Conservation (phyloP, 2,329 filamentous ascomycete genomes). For the Dothiorella sarmentorum region DNA sequence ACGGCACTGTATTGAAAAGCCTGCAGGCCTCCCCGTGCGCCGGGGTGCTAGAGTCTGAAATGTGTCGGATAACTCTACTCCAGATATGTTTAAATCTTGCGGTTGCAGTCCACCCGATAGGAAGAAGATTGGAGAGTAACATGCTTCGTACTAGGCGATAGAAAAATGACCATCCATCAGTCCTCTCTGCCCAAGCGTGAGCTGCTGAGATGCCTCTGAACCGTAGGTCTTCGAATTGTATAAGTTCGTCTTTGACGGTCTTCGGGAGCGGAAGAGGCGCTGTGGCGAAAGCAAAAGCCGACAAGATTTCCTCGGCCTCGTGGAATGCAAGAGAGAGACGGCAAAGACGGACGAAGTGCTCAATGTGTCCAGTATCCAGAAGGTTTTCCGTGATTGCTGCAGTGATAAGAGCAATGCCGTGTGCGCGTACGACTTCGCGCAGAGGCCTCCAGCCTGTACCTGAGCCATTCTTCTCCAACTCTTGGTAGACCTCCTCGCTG, state of each 20-base stretch:
- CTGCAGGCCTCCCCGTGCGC: conserved; percentile 27
- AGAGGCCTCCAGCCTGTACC: conserved; percentile 36
- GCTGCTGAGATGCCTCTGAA: conserved; percentile 27
- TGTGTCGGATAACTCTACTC: conserved; percentile 32
- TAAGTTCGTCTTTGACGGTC: conserved; percentile 26
- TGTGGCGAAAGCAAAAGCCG: conserved; percentile 24
- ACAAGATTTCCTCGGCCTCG: conserved; percentile 34
- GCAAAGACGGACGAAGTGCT: conserved; percentile 31
- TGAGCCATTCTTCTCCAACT: conserved; percentile 36
- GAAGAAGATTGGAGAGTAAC: conserved; percentile 33
- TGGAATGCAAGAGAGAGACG: conserved; percentile 31
- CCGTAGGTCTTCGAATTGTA: conserved; percentile 26
- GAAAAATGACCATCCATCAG: conserved; percentile 31
- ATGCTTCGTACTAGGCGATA: conserved; percentile 35
- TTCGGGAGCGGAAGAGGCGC: background rate
- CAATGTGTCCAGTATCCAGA: conserved; percentile 26
- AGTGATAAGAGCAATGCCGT: conserved; percentile 37
- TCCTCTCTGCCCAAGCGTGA: conserved; percentile 28
- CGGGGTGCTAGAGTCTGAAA: conserved; percentile 30
- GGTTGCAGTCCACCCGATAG: conserved; percentile 39
- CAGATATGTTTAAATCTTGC: conserved; percentile 34
- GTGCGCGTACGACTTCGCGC: conserved; percentile 40
- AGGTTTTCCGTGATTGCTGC: conserved; percentile 36
- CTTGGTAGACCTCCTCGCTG: conserved; percentile 37
- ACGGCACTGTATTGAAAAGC: conserved; percentile 31